Evolutionary conservation across 805 yeast species (phyloP).

Genomic region (Starmera quercuum): DNA sequence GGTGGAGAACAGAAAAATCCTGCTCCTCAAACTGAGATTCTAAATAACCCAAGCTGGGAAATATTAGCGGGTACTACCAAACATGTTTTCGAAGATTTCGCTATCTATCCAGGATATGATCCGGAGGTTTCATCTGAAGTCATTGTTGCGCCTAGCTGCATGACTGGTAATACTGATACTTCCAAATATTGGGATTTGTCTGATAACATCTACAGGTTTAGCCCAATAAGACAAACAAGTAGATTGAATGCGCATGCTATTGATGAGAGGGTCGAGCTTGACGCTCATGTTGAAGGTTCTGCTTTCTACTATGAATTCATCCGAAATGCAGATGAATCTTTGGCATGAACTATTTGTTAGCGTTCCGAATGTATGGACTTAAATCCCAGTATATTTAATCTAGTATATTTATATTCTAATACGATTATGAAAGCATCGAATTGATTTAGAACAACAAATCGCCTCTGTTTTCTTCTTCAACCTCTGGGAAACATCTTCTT

Average conservation of each 20-base stretch:
- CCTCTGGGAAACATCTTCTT: no score
- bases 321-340: neutral
- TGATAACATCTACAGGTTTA: neutral
- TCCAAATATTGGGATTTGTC: conserved; percentile 1
- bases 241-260: conserved; percentile 1
- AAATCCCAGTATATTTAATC: no score
- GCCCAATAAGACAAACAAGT: conserved; percentile 1
- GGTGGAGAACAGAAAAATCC: neutral
- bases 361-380: no score
- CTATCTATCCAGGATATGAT: neutral
- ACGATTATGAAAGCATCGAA: no score
- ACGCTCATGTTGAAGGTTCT: conserved; percentile 2
- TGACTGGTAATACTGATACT: conserved; percentile 2
- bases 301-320: conserved; percentile 1
- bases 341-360: no score
- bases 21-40: conserved; percentile 1
- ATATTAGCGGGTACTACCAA: conserved; percentile 35
- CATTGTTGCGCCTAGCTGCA: neutral
- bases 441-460: no score
- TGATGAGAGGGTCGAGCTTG: conserved; percentile 1
- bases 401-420: no score
- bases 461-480: no score
- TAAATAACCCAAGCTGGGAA: conserved; percentile 1
- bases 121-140: neutral
- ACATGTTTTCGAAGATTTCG: conserved; percentile 43